A percentile compares a stretch with the other conserved stretches of the same genome.
Evolutionary conservation across 306 rosid species (phyloP).

Genomic region (Cicer chorassanicum): DNA sequence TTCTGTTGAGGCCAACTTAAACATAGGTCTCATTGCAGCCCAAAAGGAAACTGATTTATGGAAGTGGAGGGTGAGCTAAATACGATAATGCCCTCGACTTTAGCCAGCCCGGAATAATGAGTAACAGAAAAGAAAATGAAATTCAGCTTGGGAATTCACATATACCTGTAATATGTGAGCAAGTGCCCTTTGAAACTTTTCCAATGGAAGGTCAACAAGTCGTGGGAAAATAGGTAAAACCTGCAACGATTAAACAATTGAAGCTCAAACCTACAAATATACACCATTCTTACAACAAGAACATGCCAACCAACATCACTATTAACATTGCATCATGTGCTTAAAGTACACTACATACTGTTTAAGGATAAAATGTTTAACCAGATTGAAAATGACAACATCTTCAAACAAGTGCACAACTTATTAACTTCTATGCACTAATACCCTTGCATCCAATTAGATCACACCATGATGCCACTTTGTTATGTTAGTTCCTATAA

Average conservation of each 20-base stretch:
- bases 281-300: conserved; percentile 1
- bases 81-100: conserved; percentile 16
- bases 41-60: conserved; percentile 31
- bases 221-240: conserved; percentile 94
- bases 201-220: conserved; percentile 89
- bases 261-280: conserved; percentile 32
- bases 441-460: background rate
- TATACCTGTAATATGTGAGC: conserved; percentile 96
- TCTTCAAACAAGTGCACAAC: conserved; percentile 16
- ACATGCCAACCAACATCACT: conserved; percentile 13
- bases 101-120: conserved; percentile 17
- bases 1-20: conserved; percentile 20
- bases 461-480: background rate
- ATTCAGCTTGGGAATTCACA: conserved; percentile 41
- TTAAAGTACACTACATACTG: background rate
- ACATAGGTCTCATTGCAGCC: conserved; percentile 21
- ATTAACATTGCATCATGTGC: conserved; percentile 7
- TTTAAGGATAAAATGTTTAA: conserved; percentile 15
- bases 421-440: background rate
- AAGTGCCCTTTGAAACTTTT: conserved; percentile 95
- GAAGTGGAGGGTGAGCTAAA: conserved; percentile 2
- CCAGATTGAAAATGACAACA: conserved; percentile 26
- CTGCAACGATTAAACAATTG: conserved; percentile 58
- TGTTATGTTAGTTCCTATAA: conserved; percentile 3
- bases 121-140: conserved; percentile 27